Evolutionary conservation across 345 rosid genomes (phyloP), one percentile per base, ranked within the genome.

Genomic region (Microcos paniculata): DNA sequence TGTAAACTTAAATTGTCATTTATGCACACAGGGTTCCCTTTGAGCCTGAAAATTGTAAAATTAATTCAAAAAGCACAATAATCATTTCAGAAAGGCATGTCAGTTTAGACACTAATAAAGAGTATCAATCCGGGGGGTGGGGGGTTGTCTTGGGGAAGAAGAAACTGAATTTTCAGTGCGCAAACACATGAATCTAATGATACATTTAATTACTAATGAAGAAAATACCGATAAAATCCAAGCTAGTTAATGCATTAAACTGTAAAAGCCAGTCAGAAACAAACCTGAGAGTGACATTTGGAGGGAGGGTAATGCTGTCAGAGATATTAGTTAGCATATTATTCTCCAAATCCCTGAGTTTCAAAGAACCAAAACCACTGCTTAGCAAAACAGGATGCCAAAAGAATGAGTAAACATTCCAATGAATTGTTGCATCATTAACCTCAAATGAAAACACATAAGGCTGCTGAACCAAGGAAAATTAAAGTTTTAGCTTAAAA

Each of bases 261-360:
- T 18, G 12, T 61, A 35, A 63, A 70, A 48, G 72, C 35, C 46
- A 75, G 30, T 61, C 16, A 81, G 88, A 86, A 80, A 35, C 90
- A 76, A 78, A 94, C 98, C 97, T 63, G 81, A 94, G 62, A 71
- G 98, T 80, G 82, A 91, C 92, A 82, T 94, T 94, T 63, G 78
- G 85, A 80, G 97, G 98, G 72, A 85, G 90, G 80, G 52, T 76
- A 21, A 62, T 76, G 78, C 82, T 85, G 68, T 91, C 97, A 4
- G 92, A 76, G 74, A 94, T 86, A 82, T 82, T 86, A 71, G 81
- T 40, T 67, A 94, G 80, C 24, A 1, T 58, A 80, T 96, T 96
- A 87, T 96, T 89, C 87, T 86, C 84, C 63, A 96, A 81, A 82
- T 93, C 94, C 82, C 99, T 96, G 91, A 75, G 35, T 31, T 26